Conservation (phyloP, 2,329 filamentous ascomycete species). For the Endoconidiophora laricicola region DNA sequence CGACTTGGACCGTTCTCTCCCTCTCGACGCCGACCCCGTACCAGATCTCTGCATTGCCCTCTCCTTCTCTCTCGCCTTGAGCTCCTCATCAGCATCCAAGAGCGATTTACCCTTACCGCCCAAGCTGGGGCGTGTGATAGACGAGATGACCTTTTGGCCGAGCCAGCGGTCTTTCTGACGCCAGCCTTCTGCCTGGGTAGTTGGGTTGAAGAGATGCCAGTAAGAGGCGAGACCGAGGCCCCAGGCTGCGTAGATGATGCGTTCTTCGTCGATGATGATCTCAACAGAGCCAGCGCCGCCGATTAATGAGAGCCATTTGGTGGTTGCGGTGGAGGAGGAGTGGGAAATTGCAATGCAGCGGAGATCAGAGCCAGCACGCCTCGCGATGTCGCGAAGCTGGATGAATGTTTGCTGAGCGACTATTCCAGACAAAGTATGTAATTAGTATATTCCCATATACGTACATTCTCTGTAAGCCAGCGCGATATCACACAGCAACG, state of each 20-base stretch:
- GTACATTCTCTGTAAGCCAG: too few relatives aligned
- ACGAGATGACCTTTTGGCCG: slow-evolving; percentile 31
- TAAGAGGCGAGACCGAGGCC: slow-evolving; percentile 34
- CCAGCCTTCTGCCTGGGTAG: slow-evolving; percentile 35
- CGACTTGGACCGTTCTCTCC: slow-evolving; percentile 18
- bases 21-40: background rate
- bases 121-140: slow-evolving; percentile 19
- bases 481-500: too few relatives aligned
- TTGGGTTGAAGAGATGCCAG: slow-evolving; percentile 37
- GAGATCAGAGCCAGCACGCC: slow-evolving; percentile 28
- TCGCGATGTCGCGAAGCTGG: slow-evolving; percentile 35
- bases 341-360: slow-evolving; percentile 43
- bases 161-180: slow-evolving; percentile 36
- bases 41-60: background rate
- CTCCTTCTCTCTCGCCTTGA: background rate
- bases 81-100: slow-evolving; percentile 4
- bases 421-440: slow-evolving; percentile 16
- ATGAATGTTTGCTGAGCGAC: slow-evolving; percentile 42
- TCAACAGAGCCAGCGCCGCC: slow-evolving; percentile 41
- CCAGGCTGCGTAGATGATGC: slow-evolving; percentile 41
- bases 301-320: slow-evolving; percentile 39
- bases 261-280: slow-evolving; percentile 38
- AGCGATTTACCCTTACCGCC: slow-evolving; percentile 5
- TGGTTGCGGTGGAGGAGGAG: slow-evolving; percentile 37
- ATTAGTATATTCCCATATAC: too few relatives aligned